Conservation (phyloP, 2,329 filamentous ascomycete species). For the Neofusicoccum kwambonambiense region DNA sequence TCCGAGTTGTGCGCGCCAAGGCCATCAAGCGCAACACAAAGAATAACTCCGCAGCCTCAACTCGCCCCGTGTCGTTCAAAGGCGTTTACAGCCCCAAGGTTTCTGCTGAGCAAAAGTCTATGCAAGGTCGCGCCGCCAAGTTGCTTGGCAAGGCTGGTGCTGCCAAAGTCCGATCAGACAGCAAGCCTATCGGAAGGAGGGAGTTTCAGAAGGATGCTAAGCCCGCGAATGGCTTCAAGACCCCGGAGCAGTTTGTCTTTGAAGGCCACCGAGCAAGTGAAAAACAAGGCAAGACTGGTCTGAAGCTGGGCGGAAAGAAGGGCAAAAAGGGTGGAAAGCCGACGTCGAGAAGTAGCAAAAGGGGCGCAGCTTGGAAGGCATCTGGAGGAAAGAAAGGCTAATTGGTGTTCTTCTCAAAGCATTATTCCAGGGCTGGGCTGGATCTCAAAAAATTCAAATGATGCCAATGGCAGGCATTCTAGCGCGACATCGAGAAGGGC, state of each 20-base stretch:
- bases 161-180: slow-evolving; percentile 34
- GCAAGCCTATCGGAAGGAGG: background rate
- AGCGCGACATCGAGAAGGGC: too few species aligned
- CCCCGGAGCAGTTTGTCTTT: slow-evolving; percentile 72
- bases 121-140: slow-evolving; percentile 70
- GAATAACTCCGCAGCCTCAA: slow-evolving; percentile 22
- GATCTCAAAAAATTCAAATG: background rate
- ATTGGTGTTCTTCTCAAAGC: background rate
- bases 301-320: slow-evolving; percentile 55
- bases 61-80: slow-evolving; percentile 31
- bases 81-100: slow-evolving; percentile 67
- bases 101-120: slow-evolving; percentile 67
- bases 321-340: slow-evolving; percentile 36
- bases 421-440: background rate
- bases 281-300: slow-evolving; percentile 63
- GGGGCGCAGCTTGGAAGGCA: slow-evolving; percentile 48
- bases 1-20: slow-evolving; percentile 86
- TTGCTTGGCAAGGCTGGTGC: slow-evolving; percentile 71
- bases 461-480: background rate
- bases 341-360: slow-evolving; percentile 43
- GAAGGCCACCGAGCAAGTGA: slow-evolving; percentile 74
- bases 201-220: slow-evolving; percentile 14
- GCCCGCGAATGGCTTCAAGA: slow-evolving; percentile 44
- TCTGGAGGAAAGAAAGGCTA: slow-evolving; percentile 32
- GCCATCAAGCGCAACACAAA: slow-evolving; percentile 50